A percentile compares a stretch with the other conserved stretches of the same genome.
Evolutionary conservation across 208 protist species (phyloP).

Genomic region (Blastocrithidia nonstop): DNA sequence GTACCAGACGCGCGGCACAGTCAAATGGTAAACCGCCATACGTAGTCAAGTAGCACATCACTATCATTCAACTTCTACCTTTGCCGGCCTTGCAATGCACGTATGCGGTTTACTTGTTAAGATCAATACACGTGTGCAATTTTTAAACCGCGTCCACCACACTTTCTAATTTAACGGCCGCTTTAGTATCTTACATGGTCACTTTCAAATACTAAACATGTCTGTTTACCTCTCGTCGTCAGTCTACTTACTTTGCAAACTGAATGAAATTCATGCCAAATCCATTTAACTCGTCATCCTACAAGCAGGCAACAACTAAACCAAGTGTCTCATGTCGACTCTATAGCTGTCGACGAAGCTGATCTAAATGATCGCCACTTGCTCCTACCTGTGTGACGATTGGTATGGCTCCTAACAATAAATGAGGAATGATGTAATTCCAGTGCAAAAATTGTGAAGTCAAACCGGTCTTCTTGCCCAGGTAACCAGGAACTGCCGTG

Average conservation of each 20-base stretch:
- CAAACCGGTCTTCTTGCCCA: slow-evolving; percentile 53
- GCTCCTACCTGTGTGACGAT: slow-evolving; percentile 66
- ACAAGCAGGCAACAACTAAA: slow-evolving; percentile 63
- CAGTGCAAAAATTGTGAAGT: slow-evolving; percentile 66
- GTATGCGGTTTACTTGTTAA: slow-evolving; percentile 31
- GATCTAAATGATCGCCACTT: slow-evolving; percentile 57
- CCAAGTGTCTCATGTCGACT: slow-evolving; percentile 30
- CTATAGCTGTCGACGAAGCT: slow-evolving; percentile 41
- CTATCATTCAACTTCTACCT: slow-evolving; percentile 78
- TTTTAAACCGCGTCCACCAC: slow-evolving; percentile 33
- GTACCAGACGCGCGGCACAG: slow-evolving; percentile 24
- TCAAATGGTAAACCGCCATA: slow-evolving; percentile 42
- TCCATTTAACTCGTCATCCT: slow-evolving; percentile 60
- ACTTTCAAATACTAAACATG: slow-evolving; percentile 39
- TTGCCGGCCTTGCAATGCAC: slow-evolving; percentile 87
- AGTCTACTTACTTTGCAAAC: slow-evolving; percentile 64
- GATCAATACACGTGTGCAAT: slow-evolving; percentile 34
- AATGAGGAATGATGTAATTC: slow-evolving; percentile 58
- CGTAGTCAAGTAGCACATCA: slow-evolving; percentile 74
- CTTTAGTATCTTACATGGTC: slow-evolving; percentile 57
- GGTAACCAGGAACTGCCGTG: slow-evolving; percentile 64
- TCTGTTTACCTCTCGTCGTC: slow-evolving; percentile 23
- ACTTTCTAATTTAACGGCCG: slow-evolving; percentile 21
- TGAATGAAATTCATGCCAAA: slow-evolving; percentile 59
- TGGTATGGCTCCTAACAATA: slow-evolving; percentile 74